Conservation (phyloP, 805 yeast genomes). For the Kuraishia capsulata region DNA sequence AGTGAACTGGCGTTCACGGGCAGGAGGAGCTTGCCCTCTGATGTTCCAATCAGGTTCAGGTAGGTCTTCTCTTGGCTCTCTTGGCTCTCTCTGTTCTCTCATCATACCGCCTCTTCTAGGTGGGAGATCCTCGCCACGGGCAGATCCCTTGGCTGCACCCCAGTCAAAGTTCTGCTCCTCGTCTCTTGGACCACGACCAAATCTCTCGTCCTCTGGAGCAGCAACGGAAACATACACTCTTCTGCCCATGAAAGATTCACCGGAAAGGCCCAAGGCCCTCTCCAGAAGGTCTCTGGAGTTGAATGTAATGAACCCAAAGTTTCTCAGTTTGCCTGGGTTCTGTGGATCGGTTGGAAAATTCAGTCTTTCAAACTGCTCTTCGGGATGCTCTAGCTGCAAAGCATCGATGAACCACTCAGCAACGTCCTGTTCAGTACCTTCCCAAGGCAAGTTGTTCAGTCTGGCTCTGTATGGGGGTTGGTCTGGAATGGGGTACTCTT, state of each 20-base stretch:
- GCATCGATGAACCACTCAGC: slow-evolving; percentile 51
- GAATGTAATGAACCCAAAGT: slow-evolving; percentile 48
- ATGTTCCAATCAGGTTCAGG: slow-evolving; percentile 55
- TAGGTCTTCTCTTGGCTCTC: slow-evolving; percentile 24
- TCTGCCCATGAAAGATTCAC: slow-evolving; percentile 37
- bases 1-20: slow-evolving; percentile 14
- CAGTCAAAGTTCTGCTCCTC: slow-evolving; percentile 33
- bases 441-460: slow-evolving; percentile 80
- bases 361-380: slow-evolving; percentile 47
- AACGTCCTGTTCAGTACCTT: slow-evolving; percentile 56
- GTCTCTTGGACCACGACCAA: slow-evolving; percentile 21
- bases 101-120: slow-evolving; percentile 13
- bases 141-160: slow-evolving; percentile 28
- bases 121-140: slow-evolving; percentile 14
- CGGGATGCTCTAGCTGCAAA: slow-evolving; percentile 36
- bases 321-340: slow-evolving; percentile 53
- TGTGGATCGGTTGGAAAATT: slow-evolving; percentile 62
- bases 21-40: slow-evolving; percentile 24
- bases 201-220: slow-evolving; percentile 41
- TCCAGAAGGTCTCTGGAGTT: slow-evolving; percentile 34
- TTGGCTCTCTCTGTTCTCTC: slow-evolving; percentile 20
- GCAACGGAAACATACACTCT: slow-evolving; percentile 48
- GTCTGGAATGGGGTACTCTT: slow-evolving; percentile 81
- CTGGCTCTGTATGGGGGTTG: slow-evolving; percentile 89
- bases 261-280: slow-evolving; percentile 38